phyloP scores from a whole-genome alignment of 768 basidiomycete species.

The Psilocybe subaeruginosa region DNA sequence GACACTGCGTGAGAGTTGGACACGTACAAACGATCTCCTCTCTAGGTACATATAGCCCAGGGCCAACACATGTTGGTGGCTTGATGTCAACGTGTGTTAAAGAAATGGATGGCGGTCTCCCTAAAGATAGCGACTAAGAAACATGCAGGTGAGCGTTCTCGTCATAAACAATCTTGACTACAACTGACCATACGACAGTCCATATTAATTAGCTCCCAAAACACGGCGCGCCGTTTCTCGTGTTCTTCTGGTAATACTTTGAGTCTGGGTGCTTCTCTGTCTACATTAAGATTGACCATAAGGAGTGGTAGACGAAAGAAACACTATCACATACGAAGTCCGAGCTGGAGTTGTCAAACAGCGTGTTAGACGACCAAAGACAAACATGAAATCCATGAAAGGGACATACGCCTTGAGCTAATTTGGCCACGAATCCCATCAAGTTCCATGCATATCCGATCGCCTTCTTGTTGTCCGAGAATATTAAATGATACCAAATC shows the following conservation, averaged over 20 bases:
- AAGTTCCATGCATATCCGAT: slow-evolving; percentile 77
- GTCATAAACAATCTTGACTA: slow-evolving; percentile 1
- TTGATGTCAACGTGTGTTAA: slow-evolving; percentile 68
- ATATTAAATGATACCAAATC: slow-evolving; percentile 76
- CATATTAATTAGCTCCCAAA: slow-evolving; percentile 76
- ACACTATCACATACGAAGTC: slow-evolving; percentile 55
- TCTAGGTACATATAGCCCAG: slow-evolving; percentile 48
- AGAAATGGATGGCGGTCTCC: slow-evolving; percentile 71
- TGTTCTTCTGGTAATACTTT: slow-evolving; percentile 75
- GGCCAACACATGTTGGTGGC: slow-evolving; percentile 51
- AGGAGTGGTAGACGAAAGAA: slow-evolving; percentile 14
- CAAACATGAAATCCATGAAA: slow-evolving; percentile 1
- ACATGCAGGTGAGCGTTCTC: neutral
- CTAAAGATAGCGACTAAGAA: slow-evolving; percentile 65
- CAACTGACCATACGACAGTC: slow-evolving; percentile 64
- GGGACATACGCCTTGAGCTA: slow-evolving; percentile 67
- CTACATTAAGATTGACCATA: slow-evolving; percentile 36
- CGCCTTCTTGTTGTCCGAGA: slow-evolving; percentile 74
- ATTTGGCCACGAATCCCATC: slow-evolving; percentile 74
- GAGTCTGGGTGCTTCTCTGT: slow-evolving; percentile 66
- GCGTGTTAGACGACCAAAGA: slow-evolving; percentile 1
- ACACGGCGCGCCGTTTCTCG: slow-evolving; percentile 67
- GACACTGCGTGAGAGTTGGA: neutral
- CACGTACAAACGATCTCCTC: slow-evolving; percentile 55
- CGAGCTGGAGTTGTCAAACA: slow-evolving; percentile 46